Conservation (phyloP, 2,329 filamentous ascomycete genomes). For the Aspergillus sp. region DNA sequence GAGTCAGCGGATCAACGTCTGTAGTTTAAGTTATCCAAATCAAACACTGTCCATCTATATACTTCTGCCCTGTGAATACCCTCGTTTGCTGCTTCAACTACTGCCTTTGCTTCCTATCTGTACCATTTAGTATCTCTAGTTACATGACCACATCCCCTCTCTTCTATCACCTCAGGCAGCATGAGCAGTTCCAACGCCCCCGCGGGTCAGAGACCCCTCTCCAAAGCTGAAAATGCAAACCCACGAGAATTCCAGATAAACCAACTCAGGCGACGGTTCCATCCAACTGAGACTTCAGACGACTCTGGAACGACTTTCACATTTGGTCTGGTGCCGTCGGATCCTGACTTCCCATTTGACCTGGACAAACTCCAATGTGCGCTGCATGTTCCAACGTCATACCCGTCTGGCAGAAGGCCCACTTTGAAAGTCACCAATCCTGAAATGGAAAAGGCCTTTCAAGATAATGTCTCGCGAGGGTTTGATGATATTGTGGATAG, state of each 20-base stretch:
- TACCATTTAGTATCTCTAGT: neutral
- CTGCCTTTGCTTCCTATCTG: neutral
- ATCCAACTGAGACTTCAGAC: conserved; percentile 47
- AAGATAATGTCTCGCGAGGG: conserved; percentile 73
- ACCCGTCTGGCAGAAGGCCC: conserved; percentile 58
- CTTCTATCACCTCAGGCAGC: neutral
- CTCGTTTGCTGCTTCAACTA: neutral
- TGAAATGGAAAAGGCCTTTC: conserved; percentile 69
- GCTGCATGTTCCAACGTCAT: conserved; percentile 63
- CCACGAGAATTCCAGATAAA: conserved; percentile 72
- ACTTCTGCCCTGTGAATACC: neutral
- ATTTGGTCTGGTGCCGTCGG: conserved; percentile 70
- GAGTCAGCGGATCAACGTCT: neutral
- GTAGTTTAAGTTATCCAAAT: neutral
- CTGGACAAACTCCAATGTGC: conserved; percentile 67
- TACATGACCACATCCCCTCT: neutral
- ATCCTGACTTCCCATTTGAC: conserved; percentile 82
- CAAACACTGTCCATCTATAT: neutral
- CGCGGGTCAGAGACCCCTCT: conserved; percentile 62
- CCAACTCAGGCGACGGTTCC: conserved; percentile 69
- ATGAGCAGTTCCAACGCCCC: conserved; percentile 37
- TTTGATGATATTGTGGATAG: conserved; percentile 65
- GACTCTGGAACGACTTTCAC: conserved; percentile 57
- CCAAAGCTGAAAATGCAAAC: conserved; percentile 63
- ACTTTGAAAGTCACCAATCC: conserved; percentile 65